Conservation (phyloP, 306 rosid species). For the Phaseolus lunatus region DNA sequence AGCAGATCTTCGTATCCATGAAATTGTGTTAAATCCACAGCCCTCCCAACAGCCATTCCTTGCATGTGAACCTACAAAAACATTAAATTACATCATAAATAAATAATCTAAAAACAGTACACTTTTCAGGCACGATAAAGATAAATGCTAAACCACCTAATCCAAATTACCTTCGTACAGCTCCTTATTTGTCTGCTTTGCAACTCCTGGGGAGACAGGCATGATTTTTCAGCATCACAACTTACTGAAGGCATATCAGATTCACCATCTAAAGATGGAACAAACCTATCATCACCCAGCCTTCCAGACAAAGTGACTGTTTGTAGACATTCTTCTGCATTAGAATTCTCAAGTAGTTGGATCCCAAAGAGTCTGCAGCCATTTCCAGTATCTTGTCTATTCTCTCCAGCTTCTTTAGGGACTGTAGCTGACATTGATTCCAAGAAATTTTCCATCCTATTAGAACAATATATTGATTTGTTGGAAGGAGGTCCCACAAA, state of each 20-base stretch:
- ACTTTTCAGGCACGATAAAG: background rate
- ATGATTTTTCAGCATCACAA: slow-evolving; percentile 79
- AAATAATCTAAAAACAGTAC: background rate
- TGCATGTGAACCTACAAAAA: slow-evolving; percentile 79
- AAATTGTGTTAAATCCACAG: slow-evolving; percentile 73
- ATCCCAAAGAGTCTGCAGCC: slow-evolving; percentile 80
- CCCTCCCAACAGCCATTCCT: slow-evolving; percentile 89
- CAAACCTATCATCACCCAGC: slow-evolving; percentile 49
- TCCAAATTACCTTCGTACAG: slow-evolving; percentile 70
- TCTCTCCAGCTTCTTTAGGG: slow-evolving; percentile 60
- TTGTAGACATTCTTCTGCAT: slow-evolving; percentile 56
- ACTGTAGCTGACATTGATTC: slow-evolving; percentile 59
- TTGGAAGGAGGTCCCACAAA: slow-evolving; percentile 59
- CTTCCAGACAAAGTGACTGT: slow-evolving; percentile 51
- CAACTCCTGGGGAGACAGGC: slow-evolving; percentile 42
- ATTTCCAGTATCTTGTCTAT: slow-evolving; percentile 62
- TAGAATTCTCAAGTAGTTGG: slow-evolving; percentile 65
- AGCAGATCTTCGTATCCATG: slow-evolving; percentile 56
- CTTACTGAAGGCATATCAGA: slow-evolving; percentile 71
- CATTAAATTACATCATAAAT: slow-evolving; percentile 12
- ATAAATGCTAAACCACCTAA: background rate
- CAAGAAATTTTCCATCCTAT: slow-evolving; percentile 53
- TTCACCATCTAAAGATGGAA: slow-evolving; percentile 62
- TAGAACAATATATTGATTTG: slow-evolving; percentile 62
- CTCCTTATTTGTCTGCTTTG: slow-evolving; percentile 71